These are phyloP conservation scores for Melanogaster broomeanus DNA, from an alignment of 768 basidiomycete species.

Conservation along the genomic window DNA sequence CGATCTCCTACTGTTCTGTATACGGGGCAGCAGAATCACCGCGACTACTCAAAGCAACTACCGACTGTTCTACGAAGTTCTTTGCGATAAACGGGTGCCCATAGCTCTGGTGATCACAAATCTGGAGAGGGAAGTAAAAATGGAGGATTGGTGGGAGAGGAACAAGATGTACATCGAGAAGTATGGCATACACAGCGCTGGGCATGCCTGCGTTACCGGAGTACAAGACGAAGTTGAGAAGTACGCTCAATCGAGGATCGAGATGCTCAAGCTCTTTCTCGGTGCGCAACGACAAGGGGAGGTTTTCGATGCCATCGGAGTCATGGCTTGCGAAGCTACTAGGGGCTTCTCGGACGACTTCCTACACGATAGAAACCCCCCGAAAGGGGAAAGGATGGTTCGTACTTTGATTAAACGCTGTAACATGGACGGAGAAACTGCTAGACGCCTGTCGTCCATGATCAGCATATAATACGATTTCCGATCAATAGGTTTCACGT, in stretches of 20 bases:
- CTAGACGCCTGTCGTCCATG: constrained; percentile 17
- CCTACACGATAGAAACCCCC: constrained; percentile 19
- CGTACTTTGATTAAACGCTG: constrained; percentile 27
- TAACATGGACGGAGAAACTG: constrained; percentile 28
- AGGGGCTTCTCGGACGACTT: constrained; percentile 20
- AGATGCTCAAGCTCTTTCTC: constrained; percentile 23
- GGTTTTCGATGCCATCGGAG: constrained; percentile 26
- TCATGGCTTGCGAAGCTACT: constrained; percentile 26
- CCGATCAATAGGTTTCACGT: not conserved
- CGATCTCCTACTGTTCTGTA: constrained; percentile 40
- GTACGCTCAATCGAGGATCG: constrained; percentile 34
- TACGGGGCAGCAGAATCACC: constrained; percentile 36
- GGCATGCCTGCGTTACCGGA: constrained; percentile 45
- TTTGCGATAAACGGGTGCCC: constrained; percentile 41
- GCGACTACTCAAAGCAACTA: constrained; percentile 46
- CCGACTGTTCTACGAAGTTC: constrained; percentile 38
- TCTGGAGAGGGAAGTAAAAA: constrained; percentile 35
- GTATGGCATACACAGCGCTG: constrained; percentile 30
- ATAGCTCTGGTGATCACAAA: constrained; percentile 42
- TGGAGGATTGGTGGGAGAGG: constrained; percentile 39
- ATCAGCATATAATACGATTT: constrained; percentile 1
- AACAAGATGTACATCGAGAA: constrained; percentile 24
- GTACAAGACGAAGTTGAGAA: constrained; percentile 32
- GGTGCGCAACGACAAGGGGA: constrained; percentile 9
- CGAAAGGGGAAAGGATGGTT: constrained; percentile 27